These are phyloP conservation scores for Collybia nuda DNA, from an alignment of 768 basidiomycete species.

Conservation along the genomic window DNA sequence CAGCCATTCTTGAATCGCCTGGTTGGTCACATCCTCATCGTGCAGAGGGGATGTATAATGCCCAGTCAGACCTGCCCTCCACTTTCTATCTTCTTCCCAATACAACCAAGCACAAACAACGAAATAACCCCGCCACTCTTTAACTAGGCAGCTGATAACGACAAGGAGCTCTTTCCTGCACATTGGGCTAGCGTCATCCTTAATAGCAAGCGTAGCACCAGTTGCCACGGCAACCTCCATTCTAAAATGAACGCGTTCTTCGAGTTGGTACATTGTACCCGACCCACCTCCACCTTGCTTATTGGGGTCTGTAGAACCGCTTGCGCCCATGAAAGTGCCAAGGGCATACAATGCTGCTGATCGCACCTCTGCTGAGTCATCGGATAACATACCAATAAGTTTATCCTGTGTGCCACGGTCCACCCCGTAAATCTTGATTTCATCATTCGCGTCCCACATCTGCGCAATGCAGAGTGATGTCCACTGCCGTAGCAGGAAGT, in stretches of 20 bases:
- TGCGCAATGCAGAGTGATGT: conserved; percentile 89
- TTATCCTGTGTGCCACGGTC: conserved; percentile 80
- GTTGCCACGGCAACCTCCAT: conserved; percentile 93
- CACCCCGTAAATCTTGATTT: conserved; percentile 83
- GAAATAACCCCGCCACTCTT: conserved; percentile 96
- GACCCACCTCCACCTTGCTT: conserved; percentile 83
- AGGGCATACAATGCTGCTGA: conserved; percentile 89
- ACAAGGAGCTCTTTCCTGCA: conserved; percentile 93
- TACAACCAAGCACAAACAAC: conserved; percentile 97
- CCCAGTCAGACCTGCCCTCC: conserved; percentile 42
- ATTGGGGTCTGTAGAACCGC: conserved; percentile 64
- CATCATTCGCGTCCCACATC: conserved; percentile 93
- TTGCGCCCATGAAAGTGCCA: conserved; percentile 91
- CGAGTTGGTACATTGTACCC: conserved; percentile 74
- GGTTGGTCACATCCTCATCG: conserved; percentile 72
- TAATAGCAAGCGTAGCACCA: conserved; percentile 82
- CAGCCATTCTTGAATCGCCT: conserved; percentile 79
- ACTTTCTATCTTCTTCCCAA: conserved; percentile 85
- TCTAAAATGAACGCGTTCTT: conserved; percentile 77
- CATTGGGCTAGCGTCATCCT: conserved; percentile 95
- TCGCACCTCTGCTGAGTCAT: conserved; percentile 91
- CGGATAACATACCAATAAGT: conserved; percentile 73
- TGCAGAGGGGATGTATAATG: conserved; percentile 31
- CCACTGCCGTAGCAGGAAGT: conserved; percentile 95
- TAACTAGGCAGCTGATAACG: conserved; percentile 88